Conservation (phyloP, 1,284 basidiomycete species). For the Apiotrichum brassicae region DNA sequence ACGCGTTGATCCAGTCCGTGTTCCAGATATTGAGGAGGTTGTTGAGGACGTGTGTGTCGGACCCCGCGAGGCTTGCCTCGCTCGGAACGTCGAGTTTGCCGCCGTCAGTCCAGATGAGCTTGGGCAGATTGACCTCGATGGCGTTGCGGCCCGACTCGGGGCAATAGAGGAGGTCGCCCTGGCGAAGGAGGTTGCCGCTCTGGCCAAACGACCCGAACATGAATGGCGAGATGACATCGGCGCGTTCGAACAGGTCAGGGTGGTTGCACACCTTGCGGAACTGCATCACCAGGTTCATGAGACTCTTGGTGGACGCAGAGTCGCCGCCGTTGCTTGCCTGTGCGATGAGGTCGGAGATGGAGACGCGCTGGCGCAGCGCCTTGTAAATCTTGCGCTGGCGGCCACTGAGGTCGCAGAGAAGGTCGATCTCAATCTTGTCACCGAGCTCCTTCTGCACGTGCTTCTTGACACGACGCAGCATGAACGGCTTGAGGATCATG, state of each 20-base stretch:
- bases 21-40: constrained; percentile 90
- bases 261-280: constrained; percentile 99
- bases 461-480: constrained; percentile 94
- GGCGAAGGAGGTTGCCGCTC: constrained; percentile 72
- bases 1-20: constrained; percentile 67
- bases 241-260: constrained; percentile 95
- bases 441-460: constrained; percentile 99
- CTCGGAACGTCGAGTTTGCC: constrained; percentile 66
- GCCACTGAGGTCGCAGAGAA: constrained; percentile 90
- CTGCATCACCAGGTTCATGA: constrained; percentile 99
- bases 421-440: constrained; percentile 98
- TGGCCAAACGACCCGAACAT: constrained; percentile 79
- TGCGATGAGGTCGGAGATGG: constrained; percentile 87
- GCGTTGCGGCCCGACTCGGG: constrained; percentile 75
- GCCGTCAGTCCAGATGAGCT: constrained; percentile 70
- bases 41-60: constrained; percentile 58
- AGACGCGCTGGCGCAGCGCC: constrained; percentile 84
- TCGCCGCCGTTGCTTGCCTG: constrained; percentile 91
- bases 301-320: constrained; percentile 50
- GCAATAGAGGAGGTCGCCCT: constrained; percentile 74
- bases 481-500: constrained; percentile 99
- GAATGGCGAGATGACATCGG: constrained; percentile 89
- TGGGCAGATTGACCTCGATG: constrained; percentile 72
- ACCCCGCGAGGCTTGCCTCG: constrained; percentile 54
- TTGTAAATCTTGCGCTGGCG: constrained; percentile 91